Evolutionary conservation across 352 stramenopile species (phyloP).

Genomic region (Pythium brachiatum): DNA sequence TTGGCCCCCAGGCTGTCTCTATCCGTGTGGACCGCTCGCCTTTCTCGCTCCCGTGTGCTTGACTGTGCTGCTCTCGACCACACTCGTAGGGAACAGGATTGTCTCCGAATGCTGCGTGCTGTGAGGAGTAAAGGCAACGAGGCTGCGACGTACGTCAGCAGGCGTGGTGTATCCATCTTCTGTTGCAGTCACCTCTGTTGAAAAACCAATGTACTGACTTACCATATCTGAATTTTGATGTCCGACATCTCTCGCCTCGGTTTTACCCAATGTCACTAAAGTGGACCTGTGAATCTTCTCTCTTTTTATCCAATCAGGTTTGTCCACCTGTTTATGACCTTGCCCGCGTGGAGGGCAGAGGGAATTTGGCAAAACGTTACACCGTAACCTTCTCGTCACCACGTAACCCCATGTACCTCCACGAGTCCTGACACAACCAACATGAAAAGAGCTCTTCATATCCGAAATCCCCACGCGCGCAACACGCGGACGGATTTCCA

Average conservation of each 20-base stretch:
- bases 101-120: too few species aligned
- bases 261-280: background rate
- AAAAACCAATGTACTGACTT: background rate
- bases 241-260: background rate
- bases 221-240: background rate
- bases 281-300: background rate
- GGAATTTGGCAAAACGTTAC: background rate
- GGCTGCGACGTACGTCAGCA: too few species aligned
- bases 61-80: too few species aligned
- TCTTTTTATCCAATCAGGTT: background rate
- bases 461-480: background rate
- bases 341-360: background rate
- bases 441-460: background rate
- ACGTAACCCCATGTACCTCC: too few species aligned
- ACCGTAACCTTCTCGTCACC: background rate
- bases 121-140: too few species aligned
- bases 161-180: too few species aligned
- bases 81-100: too few species aligned
- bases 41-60: too few species aligned
- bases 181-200: too few species aligned
- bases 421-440: background rate
- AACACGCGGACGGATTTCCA: background rate
- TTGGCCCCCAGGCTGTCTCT: too few species aligned
- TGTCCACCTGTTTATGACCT: background rate
- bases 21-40: too few species aligned